Base-by-base conservation (phyloP, 1,284 basidiomycete species). In the Ustilago shanxiensis region DNA sequence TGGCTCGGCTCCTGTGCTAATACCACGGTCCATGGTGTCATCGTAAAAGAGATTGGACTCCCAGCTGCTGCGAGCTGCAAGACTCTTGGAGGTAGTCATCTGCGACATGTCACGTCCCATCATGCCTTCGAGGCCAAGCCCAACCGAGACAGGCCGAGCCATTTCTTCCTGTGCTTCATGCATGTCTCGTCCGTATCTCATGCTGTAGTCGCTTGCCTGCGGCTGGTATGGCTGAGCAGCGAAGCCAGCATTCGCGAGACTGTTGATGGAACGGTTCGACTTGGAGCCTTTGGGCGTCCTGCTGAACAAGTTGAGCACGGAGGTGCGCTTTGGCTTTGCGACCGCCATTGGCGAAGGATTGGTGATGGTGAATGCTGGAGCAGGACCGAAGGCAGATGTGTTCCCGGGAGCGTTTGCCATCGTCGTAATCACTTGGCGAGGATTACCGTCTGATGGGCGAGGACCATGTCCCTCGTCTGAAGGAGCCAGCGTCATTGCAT, bases 41-140 rank as follows among this genome's bases (percentile, higher is more conserved):
- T 78, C 75, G 50, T 79, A 80, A 57, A 80, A 80, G 13, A 80
- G 65, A 24, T 76, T 69, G 3, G 68, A 71, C 53, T 78, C 79
- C 79, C 79, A 81, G 70, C 79, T 81, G 52, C 71, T 75, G 18
- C 79, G 69, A n/a, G 70, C 64, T 8, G 66, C 72, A 33, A 70
- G 66, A 35, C 63, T 70, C 39, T 74, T 69, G 29, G 59, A 66
- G 18, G 64, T 70, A 10, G 72, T 75, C 72, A 70, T 75, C 11
- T 75, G 72, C 9, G 72, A 75, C 24, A 75, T 50, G 50, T 78
- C 71, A 11, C 72, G 55, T 2, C 55, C 64, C 51, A 61, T 51
- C 62, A 72, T 69, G 14, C 74, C 74, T 52, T 72, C 59, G n/a
- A 77, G 66, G 13, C 74, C 72, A 1, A 75, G 72, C 8, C 72